Base-by-base conservation (phyloP, 345 rosid species). In the Nephelium lappaceum region DNA sequence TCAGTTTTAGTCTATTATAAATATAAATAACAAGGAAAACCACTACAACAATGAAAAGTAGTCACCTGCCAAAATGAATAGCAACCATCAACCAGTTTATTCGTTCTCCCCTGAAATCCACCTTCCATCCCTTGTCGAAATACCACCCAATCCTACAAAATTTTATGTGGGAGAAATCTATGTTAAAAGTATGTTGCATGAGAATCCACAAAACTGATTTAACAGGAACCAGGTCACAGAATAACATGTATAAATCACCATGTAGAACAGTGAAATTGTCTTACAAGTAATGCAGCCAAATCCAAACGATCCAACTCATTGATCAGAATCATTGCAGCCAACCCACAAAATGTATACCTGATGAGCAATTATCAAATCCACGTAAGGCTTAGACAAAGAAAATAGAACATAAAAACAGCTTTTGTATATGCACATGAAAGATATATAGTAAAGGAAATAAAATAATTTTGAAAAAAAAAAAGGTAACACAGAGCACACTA, bases 1-100 rank as follows among this genome's bases (percentile, higher is more conserved):
- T 7, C 45, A 23, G 51, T 68, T 31, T 78, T 83, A 72, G 60
- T 16, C 68, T 16, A 61, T 6, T 65, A 68, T 49, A 43, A 62
- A 66, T 24, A 23, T 60, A 49, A 65, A 62, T 36, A 27, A 16
- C 7, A 79, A 71, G 25, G 75, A 76, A 75, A 3, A 69, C 39
- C 10, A 83, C 76, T 11, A 71, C 42, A 58, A 38, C 43, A 15
- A 72, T 24, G 42, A 5, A 81, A 38, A 76, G 64, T 68, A 67
- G 58, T 83, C 69, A 96, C 99, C 99, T 94, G 99, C 99, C 99
- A 96, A 83, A 94, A 96, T 51, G 97, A 94, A 89, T 96, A 96
- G 77, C 99, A 94, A 79, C 99, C 98, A 80, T 96, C 99, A 68
- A 96, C 97, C 80, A 96, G 85, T 81, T 96, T 96, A 85, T 96